Base-by-base conservation (phyloP, 2,329 filamentous ascomycete species). In the Colletotrichum cordylinicola region DNA sequence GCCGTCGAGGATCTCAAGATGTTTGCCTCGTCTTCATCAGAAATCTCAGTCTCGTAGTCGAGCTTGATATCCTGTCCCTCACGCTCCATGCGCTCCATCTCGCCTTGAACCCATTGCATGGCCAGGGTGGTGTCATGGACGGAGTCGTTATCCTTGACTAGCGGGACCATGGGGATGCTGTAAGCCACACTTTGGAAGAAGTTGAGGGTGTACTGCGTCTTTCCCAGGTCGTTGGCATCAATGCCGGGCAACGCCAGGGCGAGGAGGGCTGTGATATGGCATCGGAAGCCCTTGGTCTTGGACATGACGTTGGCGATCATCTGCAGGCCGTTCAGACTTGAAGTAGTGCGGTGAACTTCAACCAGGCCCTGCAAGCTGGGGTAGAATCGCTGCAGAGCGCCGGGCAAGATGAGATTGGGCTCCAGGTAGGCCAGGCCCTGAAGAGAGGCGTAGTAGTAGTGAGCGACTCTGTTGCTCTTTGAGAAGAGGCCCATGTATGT, bases 401-500 rank as follows among this genome's bases (percentile, higher is more conserved):
- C 97, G 1, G 97, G 97, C 2, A 99, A 89, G 75, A 99, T 96
- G 79, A 98, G 88, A 79, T 95, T 93, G 1, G 97, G 98, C 83
- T 99, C 96, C 61, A 99, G 88, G 80, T 94, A 98, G 3, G 97
- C 94, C 70, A 99, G 87, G 70, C 95, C 94, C 83, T 98, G 96
- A 66, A 99, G 88, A 2, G 96, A 95, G 66, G 94, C 96, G 78
- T 98, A 92, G 78, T 96, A 98, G 87, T 96, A 98, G 84, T 94
- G 96, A 82, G 98, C 96, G 4, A 97, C 94, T 66, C 96, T 96
- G 73, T 93, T 93, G 83, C 96, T 98, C 89, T 99, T 99, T 70
- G 96, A 95, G 84, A 98, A 99, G 66, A 99, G 94, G 33, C 97
- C 97, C 96, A 99, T 98, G 84, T 98, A 99, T 6, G 96, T 95